phyloP scores from a whole-genome alignment of 148 eudicot species.

The Oxyria digyna region DNA sequence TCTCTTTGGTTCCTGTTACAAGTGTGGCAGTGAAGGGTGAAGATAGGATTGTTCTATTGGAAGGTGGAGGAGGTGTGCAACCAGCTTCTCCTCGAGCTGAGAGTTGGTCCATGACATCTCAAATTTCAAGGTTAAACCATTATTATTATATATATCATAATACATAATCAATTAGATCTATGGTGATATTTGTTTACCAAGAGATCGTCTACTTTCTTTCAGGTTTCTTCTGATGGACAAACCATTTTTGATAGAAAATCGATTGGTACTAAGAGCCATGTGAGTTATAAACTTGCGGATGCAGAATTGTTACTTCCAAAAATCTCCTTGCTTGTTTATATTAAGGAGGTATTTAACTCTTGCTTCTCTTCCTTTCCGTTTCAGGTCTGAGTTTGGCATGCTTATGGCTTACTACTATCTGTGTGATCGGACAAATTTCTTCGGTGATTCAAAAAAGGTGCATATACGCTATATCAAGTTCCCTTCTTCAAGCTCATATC shows the following conservation, averaged over 20 bases:
- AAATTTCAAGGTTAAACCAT: conserved; percentile 44
- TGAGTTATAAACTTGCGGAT: conserved; percentile 20
- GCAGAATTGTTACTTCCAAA: background rate
- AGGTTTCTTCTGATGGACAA: conserved; percentile 74
- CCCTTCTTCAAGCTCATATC: background rate
- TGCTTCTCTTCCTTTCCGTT: conserved; percentile 6
- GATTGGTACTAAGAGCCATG: conserved; percentile 73
- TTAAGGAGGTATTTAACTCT: conserved; percentile 3
- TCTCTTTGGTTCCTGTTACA: conserved; percentile 50
- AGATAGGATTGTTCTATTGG: conserved; percentile 58
- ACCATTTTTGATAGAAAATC: conserved; percentile 70
- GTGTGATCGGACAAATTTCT: conserved; percentile 80
- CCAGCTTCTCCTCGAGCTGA: conserved; percentile 43
- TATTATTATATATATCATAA: background rate
- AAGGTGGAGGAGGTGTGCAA: conserved; percentile 52
- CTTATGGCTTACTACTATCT: conserved; percentile 61
- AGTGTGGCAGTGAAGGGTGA: conserved; percentile 50
- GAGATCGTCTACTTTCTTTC: conserved; percentile 9
- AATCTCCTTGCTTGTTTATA: background rate
- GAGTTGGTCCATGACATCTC: conserved; percentile 36
- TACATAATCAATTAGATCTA: background rate
- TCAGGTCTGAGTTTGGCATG: conserved; percentile 75
- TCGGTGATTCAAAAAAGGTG: conserved; percentile 74
- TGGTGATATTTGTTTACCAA: background rate
- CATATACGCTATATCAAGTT: background rate